Evolutionary conservation across 2,329 filamentous ascomycete species (phyloP).

Genomic region (Sporothrix mexicana): DNA sequence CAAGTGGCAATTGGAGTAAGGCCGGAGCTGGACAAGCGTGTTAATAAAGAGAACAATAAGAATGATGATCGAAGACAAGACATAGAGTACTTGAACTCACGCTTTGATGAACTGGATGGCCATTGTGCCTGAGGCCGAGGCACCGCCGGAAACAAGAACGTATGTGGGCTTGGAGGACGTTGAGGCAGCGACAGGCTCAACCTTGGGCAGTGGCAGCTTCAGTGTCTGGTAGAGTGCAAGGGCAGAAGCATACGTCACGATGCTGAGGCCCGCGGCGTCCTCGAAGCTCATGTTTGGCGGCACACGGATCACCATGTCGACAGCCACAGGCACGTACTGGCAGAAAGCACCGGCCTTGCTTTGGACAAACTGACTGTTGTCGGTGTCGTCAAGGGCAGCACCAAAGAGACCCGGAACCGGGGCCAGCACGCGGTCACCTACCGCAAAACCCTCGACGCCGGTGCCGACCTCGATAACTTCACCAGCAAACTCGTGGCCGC

Average conservation of each 20-base stretch:
- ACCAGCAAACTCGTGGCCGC: conserved; percentile 44
- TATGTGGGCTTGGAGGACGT: conserved; percentile 5
- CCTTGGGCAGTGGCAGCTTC: conserved; percentile 27
- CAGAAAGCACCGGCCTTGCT: conserved; percentile 40
- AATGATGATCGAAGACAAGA: not conserved
- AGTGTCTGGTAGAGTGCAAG: conserved; percentile 34
- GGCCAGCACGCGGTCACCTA: conserved; percentile 38
- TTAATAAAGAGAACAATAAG: not conserved
- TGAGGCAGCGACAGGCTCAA: not conserved
- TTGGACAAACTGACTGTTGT: not conserved
- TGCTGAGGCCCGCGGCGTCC: conserved; percentile 36
- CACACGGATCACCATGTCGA: conserved; percentile 30
- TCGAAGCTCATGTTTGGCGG: conserved; percentile 33
- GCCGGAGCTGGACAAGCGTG: conserved; percentile 25
- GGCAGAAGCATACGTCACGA: conserved; percentile 36
- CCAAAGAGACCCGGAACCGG: conserved; percentile 33
- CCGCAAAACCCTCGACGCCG: conserved; percentile 29
- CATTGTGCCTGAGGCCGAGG: conserved; percentile 46
- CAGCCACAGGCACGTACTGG: conserved; percentile 37
- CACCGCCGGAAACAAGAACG: conserved; percentile 50
- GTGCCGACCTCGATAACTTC: conserved; percentile 40
- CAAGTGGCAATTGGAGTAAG: conserved; percentile 34
- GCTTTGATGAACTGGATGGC: conserved; percentile 48
- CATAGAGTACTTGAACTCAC: conserved; percentile 35
- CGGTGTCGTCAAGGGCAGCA: conserved; percentile 16